Evolutionary conservation across 768 basidiomycete species (phyloP).

Genomic region (Galerina marginata): DNA sequence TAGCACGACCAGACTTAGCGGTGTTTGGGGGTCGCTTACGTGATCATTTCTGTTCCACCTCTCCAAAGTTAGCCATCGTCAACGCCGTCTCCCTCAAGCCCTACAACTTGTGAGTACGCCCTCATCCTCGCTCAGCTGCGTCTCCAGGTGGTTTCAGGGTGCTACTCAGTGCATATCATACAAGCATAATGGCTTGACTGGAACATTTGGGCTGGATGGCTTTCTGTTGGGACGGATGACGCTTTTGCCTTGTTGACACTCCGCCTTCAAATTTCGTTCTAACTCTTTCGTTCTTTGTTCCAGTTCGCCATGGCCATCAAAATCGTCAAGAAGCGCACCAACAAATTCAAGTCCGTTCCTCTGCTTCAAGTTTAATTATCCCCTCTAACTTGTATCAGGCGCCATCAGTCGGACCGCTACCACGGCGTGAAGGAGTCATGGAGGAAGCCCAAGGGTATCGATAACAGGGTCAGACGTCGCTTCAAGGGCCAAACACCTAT

Average conservation of each 20-base stretch:
- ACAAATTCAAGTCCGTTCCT: slow-evolving; percentile 85
- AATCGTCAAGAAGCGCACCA: slow-evolving; percentile 97
- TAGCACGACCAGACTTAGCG: neutral
- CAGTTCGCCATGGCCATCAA: slow-evolving; percentile 59
- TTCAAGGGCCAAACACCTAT: slow-evolving; percentile 96
- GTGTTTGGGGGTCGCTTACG: slow-evolving; percentile 31
- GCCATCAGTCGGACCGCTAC: slow-evolving; percentile 99
- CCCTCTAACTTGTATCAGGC: slow-evolving; percentile 50
- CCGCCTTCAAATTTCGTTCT: slow-evolving; percentile 20
- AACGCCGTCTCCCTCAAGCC: slow-evolving; percentile 56
- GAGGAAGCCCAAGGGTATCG: slow-evolving; percentile 99
- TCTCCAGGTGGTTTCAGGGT: slow-evolving; percentile 19
- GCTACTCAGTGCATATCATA: slow-evolving; percentile 4
- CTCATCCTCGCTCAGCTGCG: slow-evolving; percentile 15
- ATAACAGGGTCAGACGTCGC: slow-evolving; percentile 94
- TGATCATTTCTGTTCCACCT: slow-evolving; percentile 27
- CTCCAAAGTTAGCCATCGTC: slow-evolving; percentile 31
- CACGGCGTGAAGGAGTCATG: slow-evolving; percentile 97
- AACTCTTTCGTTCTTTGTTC: slow-evolving; percentile 13
- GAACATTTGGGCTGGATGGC: slow-evolving; percentile 42
- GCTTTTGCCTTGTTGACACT: slow-evolving; percentile 25
- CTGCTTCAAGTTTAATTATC: neutral
- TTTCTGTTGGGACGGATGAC: slow-evolving; percentile 30
- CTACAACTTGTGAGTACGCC: slow-evolving; percentile 58
- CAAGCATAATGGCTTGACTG: slow-evolving; percentile 19